phyloP scores from a whole-genome alignment of 1,284 basidiomycete genomes.

The Sanghuangporus baumii region DNA sequence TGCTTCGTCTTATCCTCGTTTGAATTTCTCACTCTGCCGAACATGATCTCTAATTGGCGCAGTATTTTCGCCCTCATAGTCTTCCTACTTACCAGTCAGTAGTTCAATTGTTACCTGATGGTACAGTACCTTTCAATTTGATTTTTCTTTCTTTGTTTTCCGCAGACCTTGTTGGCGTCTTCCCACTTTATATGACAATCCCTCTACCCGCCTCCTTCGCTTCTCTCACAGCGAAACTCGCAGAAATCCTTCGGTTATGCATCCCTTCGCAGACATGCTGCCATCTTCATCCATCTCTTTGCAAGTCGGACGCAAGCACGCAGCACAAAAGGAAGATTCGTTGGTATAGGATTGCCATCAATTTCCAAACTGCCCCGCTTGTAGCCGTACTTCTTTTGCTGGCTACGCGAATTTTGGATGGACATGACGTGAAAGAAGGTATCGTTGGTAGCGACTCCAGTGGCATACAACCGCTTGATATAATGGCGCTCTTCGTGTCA shows the following conservation, averaged over 20 bases:
- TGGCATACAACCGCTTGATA: slow-evolving; percentile 87
- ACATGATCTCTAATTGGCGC: slow-evolving; percentile 10
- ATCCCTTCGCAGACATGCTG: slow-evolving; percentile 16
- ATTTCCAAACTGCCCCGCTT: slow-evolving; percentile 73
- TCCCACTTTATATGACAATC: slow-evolving; percentile 52
- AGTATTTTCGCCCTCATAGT: slow-evolving; percentile 14
- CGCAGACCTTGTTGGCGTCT: slow-evolving; percentile 59
- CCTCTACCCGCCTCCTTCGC: slow-evolving; percentile 24
- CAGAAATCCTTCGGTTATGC: slow-evolving; percentile 18
- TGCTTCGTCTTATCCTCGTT: too few relatives aligned
- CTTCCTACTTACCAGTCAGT: slow-evolving; percentile 48
- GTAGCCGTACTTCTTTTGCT: slow-evolving; percentile 76
- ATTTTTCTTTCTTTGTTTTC: background rate
- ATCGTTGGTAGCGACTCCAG: slow-evolving; percentile 66
- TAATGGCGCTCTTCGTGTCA: slow-evolving; percentile 88
- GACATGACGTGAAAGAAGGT: slow-evolving; percentile 60
- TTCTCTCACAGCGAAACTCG: background rate
- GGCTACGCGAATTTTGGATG: slow-evolving; percentile 67
- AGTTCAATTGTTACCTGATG: background rate
- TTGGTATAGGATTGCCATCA: slow-evolving; percentile 41
- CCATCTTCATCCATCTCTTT: slow-evolving; percentile 27
- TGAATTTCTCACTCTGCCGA: background rate
- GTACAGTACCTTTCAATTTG: background rate
- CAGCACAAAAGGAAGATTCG: background rate
- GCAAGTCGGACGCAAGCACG: slow-evolving; percentile 22